phyloP scores from a whole-genome alignment of 108 stramenopile species.

The Stephanodiscus minutulus region DNA sequence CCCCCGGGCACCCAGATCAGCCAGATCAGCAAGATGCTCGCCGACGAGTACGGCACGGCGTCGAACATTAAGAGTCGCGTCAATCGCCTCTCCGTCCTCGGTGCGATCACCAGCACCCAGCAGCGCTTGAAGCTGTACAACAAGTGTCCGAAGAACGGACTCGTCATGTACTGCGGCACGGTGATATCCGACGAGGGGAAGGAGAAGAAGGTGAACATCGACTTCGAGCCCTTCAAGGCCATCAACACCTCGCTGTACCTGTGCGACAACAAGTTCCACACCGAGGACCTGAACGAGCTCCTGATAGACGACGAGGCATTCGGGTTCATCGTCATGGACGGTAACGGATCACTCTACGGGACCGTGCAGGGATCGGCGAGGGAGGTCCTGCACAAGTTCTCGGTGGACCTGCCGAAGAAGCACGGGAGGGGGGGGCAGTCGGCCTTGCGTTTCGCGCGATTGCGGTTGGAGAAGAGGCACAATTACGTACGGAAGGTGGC shows the following conservation, averaged over 20 bases:
- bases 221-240: constrained; percentile 98
- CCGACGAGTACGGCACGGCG: constrained; percentile 98
- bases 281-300: constrained; percentile 96
- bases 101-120: constrained; percentile 98
- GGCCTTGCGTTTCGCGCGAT: constrained; percentile 98
- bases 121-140: constrained; percentile 98
- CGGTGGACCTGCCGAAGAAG: constrained; percentile 99
- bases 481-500: constrained; percentile 99
- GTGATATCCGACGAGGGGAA: constrained; percentile 99
- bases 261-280: constrained; percentile 99
- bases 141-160: constrained; percentile 89
- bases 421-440: constrained; percentile 99
- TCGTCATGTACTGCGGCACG: constrained; percentile 98
- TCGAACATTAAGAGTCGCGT: constrained; percentile 99
- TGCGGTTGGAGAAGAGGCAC: constrained; percentile 98
- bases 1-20: constrained; percentile 96
- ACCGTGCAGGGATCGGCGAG: constrained; percentile 92
- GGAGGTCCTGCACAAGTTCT: constrained; percentile 97
- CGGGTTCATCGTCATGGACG: constrained; percentile 99
- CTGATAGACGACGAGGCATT: constrained; percentile 98
- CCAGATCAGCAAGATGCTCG: constrained; percentile 96
- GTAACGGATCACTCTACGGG: constrained; percentile 97
- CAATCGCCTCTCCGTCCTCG: constrained; percentile 94
- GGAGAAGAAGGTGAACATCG: constrained; percentile 96
- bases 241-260: constrained; percentile 99